Evolutionary conservation across 202 grass and related monocot genomes (phyloP), one percentile per base, ranked within the genome.

Genomic region (Cymbopogon flexuosus): DNA sequence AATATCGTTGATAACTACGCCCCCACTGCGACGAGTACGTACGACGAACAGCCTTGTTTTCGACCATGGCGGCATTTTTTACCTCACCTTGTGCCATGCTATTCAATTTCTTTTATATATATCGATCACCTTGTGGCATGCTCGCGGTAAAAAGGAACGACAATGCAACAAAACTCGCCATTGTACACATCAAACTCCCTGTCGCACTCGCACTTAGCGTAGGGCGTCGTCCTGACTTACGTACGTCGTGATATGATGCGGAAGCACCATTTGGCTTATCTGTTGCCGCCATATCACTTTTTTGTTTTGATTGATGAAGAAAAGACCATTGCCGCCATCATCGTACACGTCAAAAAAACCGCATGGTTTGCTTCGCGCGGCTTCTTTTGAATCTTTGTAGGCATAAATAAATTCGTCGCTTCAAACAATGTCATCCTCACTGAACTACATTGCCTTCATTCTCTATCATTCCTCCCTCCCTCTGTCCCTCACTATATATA

Each of bases 351-450:
- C 64, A 81, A 86, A 76, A 10, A 57, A 86, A 15, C 8, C 19
- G 71, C 78, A 76, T 81, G 31, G 84, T 86, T 86, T 81, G 56
- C 72, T 62, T 86, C 78, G 35, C 78, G 35, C 63, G 58, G 19
- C 15, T 5, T 0, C 31, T 56, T 64, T 54, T 52, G 58, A 65
- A 82, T 74, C 70, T 64, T 82, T 73, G 58, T 52, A 49, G 30
- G 10, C 2, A 54, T 65, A 74, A 74, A 65, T 6, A 12, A 6
- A 10, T 34, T 22, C 54, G 6, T 65, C 42, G 21, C 31, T 65
- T 49, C 42, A 82, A 81, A 82, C 69, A 65, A 82, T 65, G 59
- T 12, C 31, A 35, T 12, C 31, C 30, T 29, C 35, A 22, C 10
- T 67, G 18, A 9, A 73, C 7, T n/a, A 2, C 29, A 0, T 35